Evolutionary conservation across 2,329 filamentous ascomycete genomes (phyloP).

Genomic region (Calonectria naviculata): DNA sequence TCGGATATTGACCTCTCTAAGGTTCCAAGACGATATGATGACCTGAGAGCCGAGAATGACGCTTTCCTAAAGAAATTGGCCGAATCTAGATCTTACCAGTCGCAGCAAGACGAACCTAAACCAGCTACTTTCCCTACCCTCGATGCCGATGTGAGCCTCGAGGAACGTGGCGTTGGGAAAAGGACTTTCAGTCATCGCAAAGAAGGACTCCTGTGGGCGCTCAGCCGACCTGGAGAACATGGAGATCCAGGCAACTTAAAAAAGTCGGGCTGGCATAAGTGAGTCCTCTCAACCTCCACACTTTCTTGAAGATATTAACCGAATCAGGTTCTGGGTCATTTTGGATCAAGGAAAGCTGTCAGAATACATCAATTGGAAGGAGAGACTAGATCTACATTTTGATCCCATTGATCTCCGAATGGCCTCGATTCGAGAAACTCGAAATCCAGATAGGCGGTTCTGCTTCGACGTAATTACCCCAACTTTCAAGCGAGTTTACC

Average conservation of each 20-base stretch:
- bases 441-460: slow-evolving; percentile 93
- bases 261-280: slow-evolving; percentile 99
- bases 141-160: slow-evolving; percentile 74
- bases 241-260: slow-evolving; percentile 95
- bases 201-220: slow-evolving; percentile 93
- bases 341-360: slow-evolving; percentile 96
- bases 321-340: slow-evolving; percentile 92
- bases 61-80: background rate
- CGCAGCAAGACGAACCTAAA: background rate
- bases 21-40: background rate
- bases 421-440: slow-evolving; percentile 95
- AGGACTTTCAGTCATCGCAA: slow-evolving; percentile 75
- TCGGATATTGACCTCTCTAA: background rate
- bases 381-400: slow-evolving; percentile 95
- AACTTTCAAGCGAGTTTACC: slow-evolving; percentile 94
- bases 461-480: slow-evolving; percentile 99
- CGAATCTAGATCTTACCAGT: background rate
- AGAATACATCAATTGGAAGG: slow-evolving; percentile 99
- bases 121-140: slow-evolving; percentile 67
- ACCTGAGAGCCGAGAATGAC: background rate
- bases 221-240: slow-evolving; percentile 92
- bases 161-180: slow-evolving; percentile 78
- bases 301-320: slow-evolving; percentile 25
- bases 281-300: slow-evolving; percentile 52
- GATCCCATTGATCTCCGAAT: slow-evolving; percentile 97